Conservation (phyloP, 345 rosid species). For the Brassica carinata region DNA sequence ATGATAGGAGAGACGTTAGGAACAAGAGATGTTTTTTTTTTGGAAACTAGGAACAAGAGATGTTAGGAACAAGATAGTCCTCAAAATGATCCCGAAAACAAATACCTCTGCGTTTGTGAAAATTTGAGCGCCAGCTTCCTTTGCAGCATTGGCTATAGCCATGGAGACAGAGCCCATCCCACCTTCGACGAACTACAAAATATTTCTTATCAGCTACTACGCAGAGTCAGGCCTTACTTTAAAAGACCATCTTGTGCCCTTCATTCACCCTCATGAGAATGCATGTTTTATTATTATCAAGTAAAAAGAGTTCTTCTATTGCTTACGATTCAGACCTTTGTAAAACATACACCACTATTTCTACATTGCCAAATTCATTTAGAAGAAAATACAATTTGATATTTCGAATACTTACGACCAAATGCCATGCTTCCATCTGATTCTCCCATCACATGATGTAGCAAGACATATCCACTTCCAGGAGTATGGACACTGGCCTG, state of each 20-base stretch:
- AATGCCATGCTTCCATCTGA: slow-evolving; percentile 71
- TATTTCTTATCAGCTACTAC: neutral
- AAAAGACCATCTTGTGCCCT: neutral
- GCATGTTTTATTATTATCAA: neutral
- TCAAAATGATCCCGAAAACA: slow-evolving; percentile 4
- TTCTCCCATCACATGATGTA: slow-evolving; percentile 94
- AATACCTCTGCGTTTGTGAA: slow-evolving; percentile 66
- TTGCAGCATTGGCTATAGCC: slow-evolving; percentile 77
- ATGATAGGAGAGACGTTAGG: neutral
- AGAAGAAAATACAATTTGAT: slow-evolving; percentile 11
- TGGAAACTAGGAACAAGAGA: no score
- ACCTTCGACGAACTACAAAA: slow-evolving; percentile 71
- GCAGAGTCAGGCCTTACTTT: neutral
- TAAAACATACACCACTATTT: slow-evolving; percentile 15
- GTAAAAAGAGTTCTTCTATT: slow-evolving; percentile 1
- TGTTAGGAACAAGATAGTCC: no score
- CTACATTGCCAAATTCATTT: slow-evolving; percentile 20
- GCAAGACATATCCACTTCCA: slow-evolving; percentile 91
- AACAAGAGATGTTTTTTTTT: no score
- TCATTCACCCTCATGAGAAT: neutral
- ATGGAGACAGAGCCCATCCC: slow-evolving; percentile 88
- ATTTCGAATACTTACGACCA: slow-evolving; percentile 73
- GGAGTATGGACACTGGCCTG: slow-evolving; percentile 76
- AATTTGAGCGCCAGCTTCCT: slow-evolving; percentile 81
- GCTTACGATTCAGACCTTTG: neutral